Conservation (phyloP, 139 green algal genomes). For the Chlorella sp. region DNA sequence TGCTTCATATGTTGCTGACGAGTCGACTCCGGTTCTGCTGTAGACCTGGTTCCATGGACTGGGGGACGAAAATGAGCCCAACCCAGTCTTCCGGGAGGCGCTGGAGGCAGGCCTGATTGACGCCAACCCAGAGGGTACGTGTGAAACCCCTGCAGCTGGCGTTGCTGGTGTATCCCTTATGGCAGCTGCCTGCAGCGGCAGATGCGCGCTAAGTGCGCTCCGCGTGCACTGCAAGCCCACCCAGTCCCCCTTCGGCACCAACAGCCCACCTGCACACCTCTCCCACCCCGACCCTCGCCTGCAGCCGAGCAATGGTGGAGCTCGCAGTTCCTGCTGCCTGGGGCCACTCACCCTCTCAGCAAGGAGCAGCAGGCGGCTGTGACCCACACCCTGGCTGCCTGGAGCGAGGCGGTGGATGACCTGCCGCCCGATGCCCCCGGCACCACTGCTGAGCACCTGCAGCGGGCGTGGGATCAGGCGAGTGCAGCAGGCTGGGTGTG, state of each 20-base stretch:
- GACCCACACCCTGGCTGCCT: background rate
- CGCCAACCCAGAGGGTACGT: background rate
- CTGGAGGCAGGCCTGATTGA: constrained; percentile 9
- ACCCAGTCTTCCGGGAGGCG: constrained; percentile 18
- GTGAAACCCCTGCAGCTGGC: background rate
- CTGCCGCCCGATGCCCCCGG: background rate
- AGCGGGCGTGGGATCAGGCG: background rate
- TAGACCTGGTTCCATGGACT: constrained; percentile 39
- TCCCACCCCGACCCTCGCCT: background rate
- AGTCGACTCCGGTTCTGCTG: too few species aligned
- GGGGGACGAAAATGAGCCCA: background rate
- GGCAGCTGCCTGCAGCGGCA: background rate
- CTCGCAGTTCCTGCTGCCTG: constrained; percentile 28
- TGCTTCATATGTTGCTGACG: too few species aligned
- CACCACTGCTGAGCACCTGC: constrained; percentile 10
- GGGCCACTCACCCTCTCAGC: background rate
- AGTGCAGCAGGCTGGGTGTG: too few species aligned
- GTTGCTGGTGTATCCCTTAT: too few species aligned
- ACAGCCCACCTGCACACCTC: too few species aligned
- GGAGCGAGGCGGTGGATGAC: background rate
- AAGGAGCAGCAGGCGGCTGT: background rate
- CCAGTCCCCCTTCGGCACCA: too few species aligned
- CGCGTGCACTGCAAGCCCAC: background rate
- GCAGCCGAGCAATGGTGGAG: constrained; percentile 29
- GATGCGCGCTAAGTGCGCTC: background rate